Conservation (phyloP, 345 rosid genomes). For the Orychophragmus violaceus region DNA sequence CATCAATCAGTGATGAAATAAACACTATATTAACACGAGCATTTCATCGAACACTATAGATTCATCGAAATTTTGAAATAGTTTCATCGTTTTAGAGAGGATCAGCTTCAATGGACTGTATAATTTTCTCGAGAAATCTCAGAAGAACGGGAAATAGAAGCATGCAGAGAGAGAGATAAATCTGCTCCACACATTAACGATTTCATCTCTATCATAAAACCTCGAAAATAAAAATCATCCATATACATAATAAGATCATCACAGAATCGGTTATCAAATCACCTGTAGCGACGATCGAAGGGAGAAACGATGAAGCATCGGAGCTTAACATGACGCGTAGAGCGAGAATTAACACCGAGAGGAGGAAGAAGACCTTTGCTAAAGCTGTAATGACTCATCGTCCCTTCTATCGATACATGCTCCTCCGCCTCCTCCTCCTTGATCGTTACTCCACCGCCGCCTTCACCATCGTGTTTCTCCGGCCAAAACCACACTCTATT, state of each 20-base stretch:
- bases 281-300: slow-evolving; percentile 64
- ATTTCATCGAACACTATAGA: slow-evolving; percentile 18
- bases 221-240: neutral
- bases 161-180: neutral
- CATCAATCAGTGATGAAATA: slow-evolving; percentile 3
- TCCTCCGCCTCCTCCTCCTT: slow-evolving; percentile 10
- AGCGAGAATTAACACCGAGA: slow-evolving; percentile 47
- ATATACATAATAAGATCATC: neutral
- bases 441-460: neutral
- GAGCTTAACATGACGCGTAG: slow-evolving; percentile 33
- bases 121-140: neutral
- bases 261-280: neutral
- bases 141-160: neutral
- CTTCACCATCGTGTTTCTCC: slow-evolving; percentile 7
- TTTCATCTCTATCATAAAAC: neutral
- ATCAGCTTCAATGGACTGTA: neutral
- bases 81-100: neutral
- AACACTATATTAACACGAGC: too few relatives aligned
- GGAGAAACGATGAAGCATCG: slow-evolving; percentile 62
- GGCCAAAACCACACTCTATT: slow-evolving; percentile 26
- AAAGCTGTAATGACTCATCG: slow-evolving; percentile 55
- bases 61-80: neutral
- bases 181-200: neutral
- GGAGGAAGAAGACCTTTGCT: slow-evolving; percentile 61
- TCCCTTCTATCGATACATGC: slow-evolving; percentile 33